Base-by-base conservation (phyloP, 495 filamentous ascomycete species). In the Aspergillus funiculosus region DNA sequence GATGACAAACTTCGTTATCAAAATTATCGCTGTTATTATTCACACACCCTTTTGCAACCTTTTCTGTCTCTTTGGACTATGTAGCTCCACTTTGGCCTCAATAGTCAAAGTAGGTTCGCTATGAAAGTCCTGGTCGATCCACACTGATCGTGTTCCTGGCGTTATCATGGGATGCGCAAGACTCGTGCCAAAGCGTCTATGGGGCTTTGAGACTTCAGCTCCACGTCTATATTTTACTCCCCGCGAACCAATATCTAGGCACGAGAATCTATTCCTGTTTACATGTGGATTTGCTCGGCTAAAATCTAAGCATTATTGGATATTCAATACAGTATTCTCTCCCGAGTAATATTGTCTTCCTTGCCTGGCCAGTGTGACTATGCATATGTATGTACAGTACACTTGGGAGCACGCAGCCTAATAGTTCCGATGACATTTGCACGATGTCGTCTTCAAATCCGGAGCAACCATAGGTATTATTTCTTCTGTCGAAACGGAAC, bases 91-190 rank as follows among this genome's bases (percentile, higher is more conserved):
- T 22, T 38, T 20, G 11, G 17, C 15, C 35, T 15, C 35, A 38
- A 38, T 38, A 38, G 35, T 38, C 35, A 38, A 22, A 20, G 35
- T 38, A 20, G 34, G 35, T 9, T 21, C n/a, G 17, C 3, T 21
- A 4, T 38, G 17, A 38, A 20, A 38, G n/a, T 20, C 35, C 17
- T 38, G 19, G 17, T 3, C 15, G 15, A 38, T 38, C 17, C 10
- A 17, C n/a, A 8, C 18, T 38, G 3, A 19, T 4, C 35, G 17
- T 11, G 35, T 38, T 38, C 35, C 35, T 38, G 35, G 35, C 35
- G 19, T 38, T 38, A 37, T 22, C 19, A 38, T 9, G 8, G 22
- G 13, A 22, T 5, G 13, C 11, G 17, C 35, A 21, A 38, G 6
- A 10, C 35, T 21, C 9, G 31, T 35, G 31, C 31, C 0, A 17